Conservation (phyloP, 2,329 filamentous ascomycete species). For the Ceratocystiopsis minuta region DNA sequence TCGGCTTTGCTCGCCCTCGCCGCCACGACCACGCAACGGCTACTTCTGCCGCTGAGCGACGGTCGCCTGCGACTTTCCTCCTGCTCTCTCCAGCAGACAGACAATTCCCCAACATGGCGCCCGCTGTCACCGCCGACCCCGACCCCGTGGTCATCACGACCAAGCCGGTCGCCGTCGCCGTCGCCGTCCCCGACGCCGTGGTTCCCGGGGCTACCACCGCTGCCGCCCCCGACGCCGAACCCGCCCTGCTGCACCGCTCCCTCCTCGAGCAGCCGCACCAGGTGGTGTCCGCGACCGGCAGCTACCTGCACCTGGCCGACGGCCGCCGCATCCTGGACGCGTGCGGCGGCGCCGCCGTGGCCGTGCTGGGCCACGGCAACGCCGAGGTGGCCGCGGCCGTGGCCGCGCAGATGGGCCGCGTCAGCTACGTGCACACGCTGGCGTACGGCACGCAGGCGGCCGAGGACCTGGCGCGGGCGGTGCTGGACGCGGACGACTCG, state of each 20-base stretch:
- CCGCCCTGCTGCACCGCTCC: constrained; percentile 5
- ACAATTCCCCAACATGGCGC: too few relatives aligned
- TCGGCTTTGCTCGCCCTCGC: too few relatives aligned
- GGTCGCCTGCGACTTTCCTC: too few relatives aligned
- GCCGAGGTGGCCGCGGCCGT: constrained; percentile 42
- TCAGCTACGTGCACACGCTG: constrained; percentile 16
- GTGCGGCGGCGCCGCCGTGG: constrained; percentile 55
- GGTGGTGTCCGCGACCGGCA: not conserved
- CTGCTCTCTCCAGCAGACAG: too few relatives aligned
- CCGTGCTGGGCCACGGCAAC: constrained; percentile 51
- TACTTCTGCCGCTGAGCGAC: too few relatives aligned
- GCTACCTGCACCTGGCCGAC: constrained; percentile 5
- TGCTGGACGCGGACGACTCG: not conserved
- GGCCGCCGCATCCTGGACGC: constrained; percentile 51
- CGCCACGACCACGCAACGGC: too few relatives aligned
- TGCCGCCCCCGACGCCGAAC: too few relatives aligned
- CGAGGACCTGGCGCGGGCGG: constrained; percentile 27
- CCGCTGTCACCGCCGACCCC: too few relatives aligned
- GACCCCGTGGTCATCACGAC: too few relatives aligned
- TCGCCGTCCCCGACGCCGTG: too few relatives aligned
- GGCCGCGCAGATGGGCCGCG: constrained; percentile 24
- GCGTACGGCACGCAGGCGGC: constrained; percentile 37
- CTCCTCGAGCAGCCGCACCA: constrained; percentile 1
- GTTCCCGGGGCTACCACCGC: too few relatives aligned
- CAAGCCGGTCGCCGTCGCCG: too few relatives aligned